phyloP scores from a whole-genome alignment of 192 early-diverging fungal genomes.

The Funneliformis mosseae region DNA sequence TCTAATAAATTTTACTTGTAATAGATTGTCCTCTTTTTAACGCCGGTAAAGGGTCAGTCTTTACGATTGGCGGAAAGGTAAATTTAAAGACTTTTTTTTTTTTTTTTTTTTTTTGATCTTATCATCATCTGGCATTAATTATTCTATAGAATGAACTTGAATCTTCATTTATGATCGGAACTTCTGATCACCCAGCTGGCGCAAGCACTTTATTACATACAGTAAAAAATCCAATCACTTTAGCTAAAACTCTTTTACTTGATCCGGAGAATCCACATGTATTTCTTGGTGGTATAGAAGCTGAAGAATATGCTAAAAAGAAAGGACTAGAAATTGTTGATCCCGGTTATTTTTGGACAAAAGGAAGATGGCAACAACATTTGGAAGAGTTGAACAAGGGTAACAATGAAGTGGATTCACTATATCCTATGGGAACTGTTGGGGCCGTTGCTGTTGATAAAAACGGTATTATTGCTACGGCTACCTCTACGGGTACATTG shows the following conservation, averaged over 20 bases:
- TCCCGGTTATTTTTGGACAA: conserved; percentile 48
- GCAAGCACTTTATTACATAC: conserved; percentile 44
- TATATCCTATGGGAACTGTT: conserved; percentile 45
- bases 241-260: conserved; percentile 41
- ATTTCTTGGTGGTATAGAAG: conserved; percentile 45
- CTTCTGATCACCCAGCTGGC: conserved; percentile 35
- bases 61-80: conserved; percentile 45
- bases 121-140: not conserved
- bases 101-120: conserved; percentile 5
- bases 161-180: conserved; percentile 52
- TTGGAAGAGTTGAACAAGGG: conserved; percentile 33
- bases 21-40: conserved; percentile 55
- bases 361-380: conserved; percentile 48
- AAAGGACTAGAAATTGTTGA: conserved; percentile 47
- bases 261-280: conserved; percentile 40
- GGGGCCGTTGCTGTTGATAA: conserved; percentile 50
- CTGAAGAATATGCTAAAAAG: conserved; percentile 41
- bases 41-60: conserved; percentile 52
- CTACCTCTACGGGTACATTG: conserved; percentile 46
- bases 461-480: conserved; percentile 47
- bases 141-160: conserved; percentile 37
- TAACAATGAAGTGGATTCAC: not conserved
- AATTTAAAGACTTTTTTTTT: not conserved
- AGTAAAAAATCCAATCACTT: conserved; percentile 49
- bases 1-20: conserved; percentile 23